Evolutionary conservation across 805 yeast species (phyloP).

Genomic region (Tetrapisispora taiwanensis): DNA sequence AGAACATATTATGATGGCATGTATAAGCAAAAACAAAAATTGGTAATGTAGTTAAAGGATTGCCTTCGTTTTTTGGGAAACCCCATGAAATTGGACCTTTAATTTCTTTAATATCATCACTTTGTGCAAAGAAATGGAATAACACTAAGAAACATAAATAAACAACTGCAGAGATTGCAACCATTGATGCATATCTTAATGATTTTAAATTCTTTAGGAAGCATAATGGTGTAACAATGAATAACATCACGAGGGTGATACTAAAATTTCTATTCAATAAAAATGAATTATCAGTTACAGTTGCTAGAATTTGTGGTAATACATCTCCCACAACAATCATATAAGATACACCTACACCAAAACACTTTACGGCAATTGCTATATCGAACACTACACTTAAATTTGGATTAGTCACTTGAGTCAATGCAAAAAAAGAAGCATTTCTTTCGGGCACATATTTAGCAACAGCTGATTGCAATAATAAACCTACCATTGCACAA

Average conservation of each 20-base stretch:
- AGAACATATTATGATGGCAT: constrained; percentile 91
- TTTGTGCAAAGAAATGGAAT: constrained; percentile 44
- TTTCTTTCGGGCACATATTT: constrained; percentile 43
- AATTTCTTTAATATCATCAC: constrained; percentile 17
- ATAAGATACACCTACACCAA: constrained; percentile 61
- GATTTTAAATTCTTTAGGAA: constrained; percentile 71
- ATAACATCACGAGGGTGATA: constrained; percentile 47
- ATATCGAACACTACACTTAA: constrained; percentile 52
- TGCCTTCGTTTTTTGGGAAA: constrained; percentile 34
- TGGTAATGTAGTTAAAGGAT: constrained; percentile 67
- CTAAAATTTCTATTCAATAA: constrained; percentile 43
- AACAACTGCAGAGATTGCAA: constrained; percentile 72
- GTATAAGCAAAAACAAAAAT: constrained; percentile 90
- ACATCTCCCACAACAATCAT: constrained; percentile 62
- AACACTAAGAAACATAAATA: constrained; percentile 68
- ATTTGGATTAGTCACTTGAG: constrained; percentile 52
- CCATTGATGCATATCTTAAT: constrained; percentile 71
- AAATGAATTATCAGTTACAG: constrained; percentile 26
- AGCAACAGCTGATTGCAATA: constrained; percentile 50
- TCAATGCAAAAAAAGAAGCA: constrained; percentile 54
- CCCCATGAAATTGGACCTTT: constrained; percentile 43
- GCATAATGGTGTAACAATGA: constrained; percentile 43
- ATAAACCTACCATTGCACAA: constrained; percentile 38
- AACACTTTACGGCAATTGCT: constrained; percentile 62
- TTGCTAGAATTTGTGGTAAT: constrained; percentile 44